Percentiles rank a stretch among this genome's conserved stretches.
phyloP scores from a whole-genome alignment of 2,329 filamentous ascomycete species.

The Cryoendolithus antarcticus region DNA sequence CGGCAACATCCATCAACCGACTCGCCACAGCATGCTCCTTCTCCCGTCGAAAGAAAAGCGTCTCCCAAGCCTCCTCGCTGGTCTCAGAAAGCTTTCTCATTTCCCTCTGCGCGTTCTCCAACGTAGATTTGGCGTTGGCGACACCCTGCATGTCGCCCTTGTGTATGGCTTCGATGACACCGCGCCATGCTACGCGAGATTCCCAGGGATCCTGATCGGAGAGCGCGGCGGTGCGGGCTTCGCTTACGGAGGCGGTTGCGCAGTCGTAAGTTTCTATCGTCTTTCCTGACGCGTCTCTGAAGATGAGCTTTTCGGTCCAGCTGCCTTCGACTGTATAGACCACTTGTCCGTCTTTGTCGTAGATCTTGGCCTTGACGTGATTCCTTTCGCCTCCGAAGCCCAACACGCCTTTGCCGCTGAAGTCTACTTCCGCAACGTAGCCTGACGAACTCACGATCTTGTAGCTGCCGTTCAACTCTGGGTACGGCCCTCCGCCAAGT shows the following conservation, averaged over 20 bases:
- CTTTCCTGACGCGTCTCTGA: conserved; percentile 24
- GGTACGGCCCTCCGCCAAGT: conserved; percentile 31
- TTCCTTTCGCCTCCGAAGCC: conserved; percentile 31
- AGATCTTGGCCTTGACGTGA: conserved; percentile 27
- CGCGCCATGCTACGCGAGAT: conserved; percentile 31
- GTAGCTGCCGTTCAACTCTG: conserved; percentile 31
- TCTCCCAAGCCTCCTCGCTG: conserved; percentile 25
- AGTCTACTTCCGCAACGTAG: conserved; percentile 30
- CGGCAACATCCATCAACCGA: conserved; percentile 23
- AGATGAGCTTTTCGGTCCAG: conserved; percentile 29
- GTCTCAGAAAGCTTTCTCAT: conserved; percentile 28
- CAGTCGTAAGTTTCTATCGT: conserved; percentile 26
- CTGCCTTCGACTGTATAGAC: conserved; percentile 29
- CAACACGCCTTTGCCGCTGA: conserved; percentile 30
- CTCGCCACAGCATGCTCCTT: conserved; percentile 16
- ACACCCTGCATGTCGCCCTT: conserved; percentile 31
- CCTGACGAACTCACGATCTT: conserved; percentile 30
- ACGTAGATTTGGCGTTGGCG: conserved; percentile 16
- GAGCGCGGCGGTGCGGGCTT: conserved; percentile 18
- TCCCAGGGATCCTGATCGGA: conserved; percentile 34
- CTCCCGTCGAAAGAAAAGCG: conserved; percentile 29
- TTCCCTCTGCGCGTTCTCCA: conserved; percentile 26
- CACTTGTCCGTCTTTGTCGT: conserved; percentile 20
- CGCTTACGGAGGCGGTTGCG: conserved; percentile 10
- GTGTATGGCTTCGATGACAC: conserved; percentile 28